phyloP scores from a whole-genome alignment of 768 basidiomycete species.

The Scleroderma citrinum region DNA sequence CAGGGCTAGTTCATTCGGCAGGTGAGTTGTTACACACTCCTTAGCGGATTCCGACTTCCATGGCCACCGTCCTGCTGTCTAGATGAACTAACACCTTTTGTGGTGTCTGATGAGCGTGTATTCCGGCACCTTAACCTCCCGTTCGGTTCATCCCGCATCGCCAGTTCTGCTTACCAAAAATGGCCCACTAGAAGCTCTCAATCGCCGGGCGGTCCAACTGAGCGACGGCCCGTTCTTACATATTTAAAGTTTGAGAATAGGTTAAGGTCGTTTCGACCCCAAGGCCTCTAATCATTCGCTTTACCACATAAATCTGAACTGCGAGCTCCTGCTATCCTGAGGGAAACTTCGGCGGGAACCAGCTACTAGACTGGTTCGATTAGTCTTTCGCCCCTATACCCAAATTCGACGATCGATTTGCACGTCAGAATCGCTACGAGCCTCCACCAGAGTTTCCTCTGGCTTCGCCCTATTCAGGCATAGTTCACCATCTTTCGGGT shows the following conservation, averaged over 20 bases:
- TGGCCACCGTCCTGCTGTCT: conserved; percentile 87
- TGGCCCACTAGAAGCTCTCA: conserved; percentile 70
- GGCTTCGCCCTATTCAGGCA: conserved; percentile 88
- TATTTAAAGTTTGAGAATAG: conserved; percentile 72
- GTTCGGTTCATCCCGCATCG: conserved; percentile 68
- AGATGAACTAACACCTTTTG: conserved; percentile 83
- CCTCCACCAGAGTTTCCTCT: conserved; percentile 96
- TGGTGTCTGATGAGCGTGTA: conserved; percentile 81
- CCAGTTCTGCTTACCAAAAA: conserved; percentile 72
- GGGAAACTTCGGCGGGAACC: conserved; percentile 91
- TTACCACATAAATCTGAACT: conserved; percentile 50
- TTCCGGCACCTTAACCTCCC: conserved; percentile 77
- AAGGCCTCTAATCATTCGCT: conserved; percentile 91
- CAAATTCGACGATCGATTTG: conserved; percentile 94
- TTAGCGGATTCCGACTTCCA: conserved; percentile 83
- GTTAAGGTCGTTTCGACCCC: conserved; percentile 85
- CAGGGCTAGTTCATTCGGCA: conserved; percentile 88
- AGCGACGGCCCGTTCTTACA: conserved; percentile 52
- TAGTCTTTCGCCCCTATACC: conserved; percentile 96
- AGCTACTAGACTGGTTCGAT: conserved; percentile 94
- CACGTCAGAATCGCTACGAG: conserved; percentile 94
- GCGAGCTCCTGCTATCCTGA: conserved; percentile 63
- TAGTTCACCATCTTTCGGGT: conserved; percentile 91
- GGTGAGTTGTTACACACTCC: conserved; percentile 87
- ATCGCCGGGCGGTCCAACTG: conserved; percentile 45